These are phyloP conservation scores for Colletotrichum lupini DNA, from an alignment of 2,329 filamentous ascomycete genomes.

Conservation along the genomic window DNA sequence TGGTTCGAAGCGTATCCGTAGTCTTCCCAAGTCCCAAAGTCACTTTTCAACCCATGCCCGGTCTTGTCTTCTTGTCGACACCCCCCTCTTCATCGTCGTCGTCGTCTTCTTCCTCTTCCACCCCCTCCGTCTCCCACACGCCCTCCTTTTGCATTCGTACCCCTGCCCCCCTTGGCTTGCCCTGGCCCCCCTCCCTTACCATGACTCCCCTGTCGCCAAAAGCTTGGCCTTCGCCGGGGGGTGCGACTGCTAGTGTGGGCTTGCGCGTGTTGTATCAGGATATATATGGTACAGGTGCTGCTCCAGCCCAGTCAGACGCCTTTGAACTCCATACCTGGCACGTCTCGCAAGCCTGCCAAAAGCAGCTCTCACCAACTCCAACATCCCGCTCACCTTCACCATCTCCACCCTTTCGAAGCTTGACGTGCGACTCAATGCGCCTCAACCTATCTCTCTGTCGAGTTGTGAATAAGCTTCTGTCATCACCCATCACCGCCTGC, in stretches of 20 bases:
- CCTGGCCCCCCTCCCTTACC: constrained; percentile 20
- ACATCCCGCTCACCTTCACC: constrained; percentile 8
- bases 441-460: constrained; percentile 23
- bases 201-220: constrained; percentile 31
- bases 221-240: constrained; percentile 31
- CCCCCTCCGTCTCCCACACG: background rate
- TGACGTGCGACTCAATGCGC: constrained; percentile 33
- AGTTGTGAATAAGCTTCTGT: constrained; percentile 31
- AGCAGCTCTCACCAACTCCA: constrained; percentile 27
- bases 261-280: constrained; percentile 39
- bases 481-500: constrained; percentile 10
- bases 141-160: background rate
- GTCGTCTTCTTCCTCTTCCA: background rate
- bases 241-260: constrained; percentile 31
- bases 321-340: constrained; percentile 39
- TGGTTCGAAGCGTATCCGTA: background rate
- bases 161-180: background rate
- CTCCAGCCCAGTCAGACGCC: constrained; percentile 32
- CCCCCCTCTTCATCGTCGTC: background rate
- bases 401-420: constrained; percentile 29
- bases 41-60: constrained; percentile 2
- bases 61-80: background rate
- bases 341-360: constrained; percentile 43
- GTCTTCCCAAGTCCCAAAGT: constrained; percentile 17
- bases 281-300: constrained; percentile 39